Evolutionary conservation across 2,329 filamentous ascomycete genomes (phyloP).

Genomic region (Aspergillus texensis): DNA sequence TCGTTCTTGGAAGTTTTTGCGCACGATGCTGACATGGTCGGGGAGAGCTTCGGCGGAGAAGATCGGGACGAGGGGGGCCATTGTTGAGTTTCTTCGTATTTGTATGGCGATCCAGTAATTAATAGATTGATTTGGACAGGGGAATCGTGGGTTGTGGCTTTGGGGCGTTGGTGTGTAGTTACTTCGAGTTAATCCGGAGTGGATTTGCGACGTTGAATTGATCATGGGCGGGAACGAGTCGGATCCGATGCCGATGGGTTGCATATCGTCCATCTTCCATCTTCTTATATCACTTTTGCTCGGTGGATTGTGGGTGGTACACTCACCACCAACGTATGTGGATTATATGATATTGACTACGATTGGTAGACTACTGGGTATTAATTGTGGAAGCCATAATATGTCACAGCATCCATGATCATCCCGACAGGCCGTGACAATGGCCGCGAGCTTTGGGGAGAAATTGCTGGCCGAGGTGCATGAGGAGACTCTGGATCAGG

Average conservation of each 20-base stretch:
- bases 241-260: not conserved
- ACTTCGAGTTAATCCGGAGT: not conserved
- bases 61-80: slow-evolving; percentile 59
- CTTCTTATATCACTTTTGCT: not conserved
- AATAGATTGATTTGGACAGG: not conserved
- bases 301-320: not conserved
- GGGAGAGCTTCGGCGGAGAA: slow-evolving; percentile 58
- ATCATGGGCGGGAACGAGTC: not conserved
- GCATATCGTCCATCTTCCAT: no score
- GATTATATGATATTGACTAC: not conserved
- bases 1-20: slow-evolving; percentile 51
- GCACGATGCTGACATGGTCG: slow-evolving; percentile 51
- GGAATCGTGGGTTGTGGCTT: not conserved
- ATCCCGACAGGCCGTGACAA: not conserved
- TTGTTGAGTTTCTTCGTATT: slow-evolving; percentile 29
- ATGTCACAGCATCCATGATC: not conserved
- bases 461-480: slow-evolving; percentile 56
- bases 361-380: not conserved
- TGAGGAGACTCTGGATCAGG: slow-evolving; percentile 54
- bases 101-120: not conserved
- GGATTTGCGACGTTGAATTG: not conserved
- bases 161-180: not conserved
- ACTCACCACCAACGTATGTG: not conserved
- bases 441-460: slow-evolving; percentile 51
- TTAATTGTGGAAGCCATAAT: not conserved